Evolutionary conservation across 2,329 filamentous ascomycete species (phyloP).

Genomic region (Microdochium bolleyi): DNA sequence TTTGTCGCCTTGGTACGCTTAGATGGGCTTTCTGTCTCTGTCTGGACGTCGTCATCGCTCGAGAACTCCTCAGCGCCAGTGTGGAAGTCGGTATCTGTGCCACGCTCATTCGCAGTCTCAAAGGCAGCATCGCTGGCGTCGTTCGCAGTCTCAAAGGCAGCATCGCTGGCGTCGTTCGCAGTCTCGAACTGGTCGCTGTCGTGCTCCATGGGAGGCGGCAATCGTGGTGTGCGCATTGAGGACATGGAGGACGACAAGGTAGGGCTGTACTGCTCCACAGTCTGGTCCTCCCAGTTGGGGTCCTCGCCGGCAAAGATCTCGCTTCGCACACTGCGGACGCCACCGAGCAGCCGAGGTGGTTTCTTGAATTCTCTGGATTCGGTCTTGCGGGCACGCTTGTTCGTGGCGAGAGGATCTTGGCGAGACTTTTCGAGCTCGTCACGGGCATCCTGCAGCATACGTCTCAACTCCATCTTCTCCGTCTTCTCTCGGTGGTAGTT

Average conservation of each 20-base stretch:
- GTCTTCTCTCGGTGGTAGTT: slow-evolving; percentile 98
- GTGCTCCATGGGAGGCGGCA: slow-evolving; percentile 17
- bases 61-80: slow-evolving; percentile 76
- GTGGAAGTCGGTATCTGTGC: slow-evolving; percentile 90
- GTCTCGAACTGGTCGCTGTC: slow-evolving; percentile 69
- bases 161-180: slow-evolving; percentile 66
- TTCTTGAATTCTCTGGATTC: slow-evolving; percentile 71
- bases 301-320: slow-evolving; percentile 70
- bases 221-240: slow-evolving; percentile 12
- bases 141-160: slow-evolving; percentile 59
- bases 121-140: slow-evolving; percentile 62
- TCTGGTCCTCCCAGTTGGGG: slow-evolving; percentile 83
- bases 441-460: slow-evolving; percentile 88
- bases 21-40: slow-evolving; percentile 69
- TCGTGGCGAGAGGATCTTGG: slow-evolving; percentile 40
- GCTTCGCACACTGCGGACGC: slow-evolving; percentile 62
- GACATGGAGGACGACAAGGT: slow-evolving; percentile 19
- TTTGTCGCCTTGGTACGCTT: slow-evolving; percentile 22
- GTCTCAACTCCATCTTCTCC: slow-evolving; percentile 91
- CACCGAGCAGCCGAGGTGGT: slow-evolving; percentile 69
- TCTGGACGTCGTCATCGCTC: slow-evolving; percentile 67
- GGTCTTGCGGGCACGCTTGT: slow-evolving; percentile 54
- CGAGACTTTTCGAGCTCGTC: slow-evolving; percentile 78
- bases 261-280: slow-evolving; percentile 42
- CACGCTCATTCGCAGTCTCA: slow-evolving; percentile 67